Conservation (phyloP, 495 filamentous ascomycete species). For the Hypoxylon subgilvum region DNA sequence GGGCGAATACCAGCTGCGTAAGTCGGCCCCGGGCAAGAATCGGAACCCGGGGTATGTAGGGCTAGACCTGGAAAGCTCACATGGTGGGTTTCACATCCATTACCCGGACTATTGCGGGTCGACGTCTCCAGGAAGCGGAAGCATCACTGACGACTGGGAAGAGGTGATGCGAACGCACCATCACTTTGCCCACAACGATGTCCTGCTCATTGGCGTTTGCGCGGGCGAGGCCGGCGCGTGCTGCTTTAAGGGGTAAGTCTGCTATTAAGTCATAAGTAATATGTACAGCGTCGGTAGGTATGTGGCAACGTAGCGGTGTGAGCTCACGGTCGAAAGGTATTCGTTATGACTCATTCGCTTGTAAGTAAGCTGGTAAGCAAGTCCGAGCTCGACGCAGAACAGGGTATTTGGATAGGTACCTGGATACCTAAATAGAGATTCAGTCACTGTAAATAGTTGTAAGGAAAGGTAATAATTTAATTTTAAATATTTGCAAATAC, state of each 20-base stretch:
- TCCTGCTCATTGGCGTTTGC: conserved; percentile 13
- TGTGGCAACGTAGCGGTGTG: too few species aligned
- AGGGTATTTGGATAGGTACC: too few species aligned
- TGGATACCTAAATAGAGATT: too few species aligned
- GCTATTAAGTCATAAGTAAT: too few species aligned
- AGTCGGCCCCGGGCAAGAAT: background rate
- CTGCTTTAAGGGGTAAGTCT: background rate
- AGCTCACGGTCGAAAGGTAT: too few species aligned
- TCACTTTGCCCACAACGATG: background rate
- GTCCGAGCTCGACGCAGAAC: too few species aligned
- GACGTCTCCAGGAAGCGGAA: background rate
- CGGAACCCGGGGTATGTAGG: conserved; percentile 5
- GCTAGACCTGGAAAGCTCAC: background rate
- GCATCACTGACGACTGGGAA: conserved; percentile 3
- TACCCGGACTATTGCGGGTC: conserved; percentile 3
- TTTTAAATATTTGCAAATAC: too few species aligned
- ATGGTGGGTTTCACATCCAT: conserved; percentile 10
- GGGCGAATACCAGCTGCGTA: conserved; percentile 6
- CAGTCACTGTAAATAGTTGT: too few species aligned
- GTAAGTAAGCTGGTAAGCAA: too few species aligned
- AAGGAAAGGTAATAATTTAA: too few species aligned
- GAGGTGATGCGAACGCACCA: conserved; percentile 3
- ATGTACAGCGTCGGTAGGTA: too few species aligned
- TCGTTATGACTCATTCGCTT: background rate
- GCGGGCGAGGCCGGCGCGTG: background rate